Base-by-base conservation (phyloP, 2,329 filamentous ascomycete species). In the Phialocephala subalpina region DNA sequence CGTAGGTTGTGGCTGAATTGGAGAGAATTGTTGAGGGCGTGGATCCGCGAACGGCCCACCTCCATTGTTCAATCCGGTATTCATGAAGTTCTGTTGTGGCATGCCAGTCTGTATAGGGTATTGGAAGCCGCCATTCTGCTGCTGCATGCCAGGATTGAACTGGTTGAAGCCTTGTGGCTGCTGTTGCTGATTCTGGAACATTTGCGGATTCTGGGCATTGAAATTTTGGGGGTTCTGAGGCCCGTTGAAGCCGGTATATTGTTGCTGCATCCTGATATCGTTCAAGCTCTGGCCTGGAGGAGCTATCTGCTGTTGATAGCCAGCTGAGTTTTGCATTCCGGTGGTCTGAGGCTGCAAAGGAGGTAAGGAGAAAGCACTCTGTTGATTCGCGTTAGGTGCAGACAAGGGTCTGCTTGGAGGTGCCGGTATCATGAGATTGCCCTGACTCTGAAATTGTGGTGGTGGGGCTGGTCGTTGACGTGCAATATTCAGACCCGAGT, bases 341-440 rank as follows among this genome's bases (percentile, higher is more conserved):
- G 96, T 97, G 78, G 94, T 87, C 76, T 97, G 95, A 60, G 93
- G 89, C 76, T 94, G 90, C 71, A 97, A 80, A 18, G 92, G 89
- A 58, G 92, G 88, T 20, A 91, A 87, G 8, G 86, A 86, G 77
- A 97, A 96, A 4, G 84, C 85, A 77, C 86, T 94, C 55, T 89
- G 88, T 75, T 91, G 91, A 58, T 87, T 90, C 62, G 93, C 92
- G 77, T 93, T 92, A 29, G 96, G 95, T 45, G 96, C 95, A 47
- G 95, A 97, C 14, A 96, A 84, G 8, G 96, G 91, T 67, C 96
- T 87, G 60, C 89, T 87, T 12, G 94, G 93, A 20, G 92, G 83
- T 29, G 87, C 93, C 8, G 94, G 93, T 58, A 90, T 86, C 68
- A 94, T 87, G 42, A 97, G 82, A 20, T 88, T 87, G 45, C 86